These are phyloP conservation scores for Tylopilus rubrobrunneus DNA, from an alignment of 768 basidiomycete species.

Conservation along the genomic window DNA sequence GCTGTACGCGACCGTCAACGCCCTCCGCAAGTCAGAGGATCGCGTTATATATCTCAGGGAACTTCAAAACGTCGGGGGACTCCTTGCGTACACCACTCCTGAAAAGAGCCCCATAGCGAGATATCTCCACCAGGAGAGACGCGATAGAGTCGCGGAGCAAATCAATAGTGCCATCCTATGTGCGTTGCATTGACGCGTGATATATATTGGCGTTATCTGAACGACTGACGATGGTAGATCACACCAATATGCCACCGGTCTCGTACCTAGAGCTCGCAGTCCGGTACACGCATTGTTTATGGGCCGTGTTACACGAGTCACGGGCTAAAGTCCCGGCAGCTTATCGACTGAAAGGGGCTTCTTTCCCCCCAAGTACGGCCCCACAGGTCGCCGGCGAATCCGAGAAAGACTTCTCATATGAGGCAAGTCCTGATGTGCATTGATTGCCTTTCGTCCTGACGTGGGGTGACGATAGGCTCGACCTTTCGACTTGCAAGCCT, in stretches of 20 bases:
- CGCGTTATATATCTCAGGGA: conserved; percentile 63
- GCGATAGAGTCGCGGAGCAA: conserved; percentile 82
- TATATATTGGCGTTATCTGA: conserved; percentile 1
- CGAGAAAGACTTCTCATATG: conserved; percentile 34
- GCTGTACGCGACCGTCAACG: conserved; percentile 58
- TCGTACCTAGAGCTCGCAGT: conserved; percentile 61
- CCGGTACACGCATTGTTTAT: conserved; percentile 63
- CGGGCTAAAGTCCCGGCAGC: conserved; percentile 42
- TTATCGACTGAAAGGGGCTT: conserved; percentile 40
- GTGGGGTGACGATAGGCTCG: conserved; percentile 35
- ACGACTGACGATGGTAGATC: conserved; percentile 36
- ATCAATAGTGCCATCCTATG: conserved; percentile 84
- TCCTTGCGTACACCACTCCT: conserved; percentile 82
- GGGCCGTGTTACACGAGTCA: conserved; percentile 52
- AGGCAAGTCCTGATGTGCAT: conserved; percentile 29
- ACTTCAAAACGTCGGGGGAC: conserved; percentile 65
- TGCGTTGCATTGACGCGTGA: conserved; percentile 36
- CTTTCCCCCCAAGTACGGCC: conserved; percentile 37
- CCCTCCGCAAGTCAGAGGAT: conserved; percentile 52
- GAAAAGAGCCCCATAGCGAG: conserved; percentile 70
- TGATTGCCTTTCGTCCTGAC: neutral
- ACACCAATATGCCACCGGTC: conserved; percentile 45
- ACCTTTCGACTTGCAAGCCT: conserved; percentile 50
- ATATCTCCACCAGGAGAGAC: conserved; percentile 73
- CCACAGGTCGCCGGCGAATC: conserved; percentile 20